A percentile compares a stretch with the other conserved stretches of the same genome.
Evolutionary conservation across 768 basidiomycete genomes (phyloP).

Genomic region (Saitozyma sp.): DNA sequence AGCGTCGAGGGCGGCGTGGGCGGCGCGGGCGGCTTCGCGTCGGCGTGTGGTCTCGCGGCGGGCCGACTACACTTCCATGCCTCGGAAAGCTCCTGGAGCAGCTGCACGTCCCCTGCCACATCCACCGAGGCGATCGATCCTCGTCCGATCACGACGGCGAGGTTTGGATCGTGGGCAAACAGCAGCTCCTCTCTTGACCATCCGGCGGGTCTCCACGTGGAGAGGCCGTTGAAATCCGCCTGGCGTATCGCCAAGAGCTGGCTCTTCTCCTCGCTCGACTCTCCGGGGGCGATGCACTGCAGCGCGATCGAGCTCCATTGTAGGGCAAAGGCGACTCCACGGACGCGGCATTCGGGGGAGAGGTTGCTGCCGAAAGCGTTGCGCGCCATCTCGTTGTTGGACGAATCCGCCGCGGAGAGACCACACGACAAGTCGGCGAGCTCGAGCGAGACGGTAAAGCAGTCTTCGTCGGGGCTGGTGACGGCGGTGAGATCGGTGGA

Average conservation of each 20-base stretch:
- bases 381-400: slow-evolving; percentile 35
- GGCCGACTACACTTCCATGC: slow-evolving; percentile 21
- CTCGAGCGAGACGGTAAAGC: slow-evolving; percentile 27
- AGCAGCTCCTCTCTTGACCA: slow-evolving; percentile 44
- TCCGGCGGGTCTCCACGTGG: slow-evolving; percentile 39
- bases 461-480: slow-evolving; percentile 6
- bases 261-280: slow-evolving; percentile 18
- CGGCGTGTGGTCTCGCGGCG: neutral
- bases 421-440: slow-evolving; percentile 13
- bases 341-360: slow-evolving; percentile 26
- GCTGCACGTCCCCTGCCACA: slow-evolving; percentile 33
- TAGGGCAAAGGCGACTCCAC: slow-evolving; percentile 27
- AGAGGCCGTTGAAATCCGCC: slow-evolving; percentile 31
- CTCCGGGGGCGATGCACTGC: slow-evolving; percentile 31
- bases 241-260: slow-evolving; percentile 31
- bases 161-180: slow-evolving; percentile 42
- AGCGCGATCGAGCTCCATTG: slow-evolving; percentile 27
- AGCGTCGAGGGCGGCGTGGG: neutral
- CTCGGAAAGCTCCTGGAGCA: slow-evolving; percentile 29
- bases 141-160: slow-evolving; percentile 29
- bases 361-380: slow-evolving; percentile 43
- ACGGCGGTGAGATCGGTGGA: slow-evolving; percentile 19
- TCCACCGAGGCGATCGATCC: slow-evolving; percentile 31
- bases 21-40: neutral
- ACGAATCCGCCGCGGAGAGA: slow-evolving; percentile 39